Base-by-base conservation (phyloP, 2,329 filamentous ascomycete genomes). In the Alternaria consortialis region DNA sequence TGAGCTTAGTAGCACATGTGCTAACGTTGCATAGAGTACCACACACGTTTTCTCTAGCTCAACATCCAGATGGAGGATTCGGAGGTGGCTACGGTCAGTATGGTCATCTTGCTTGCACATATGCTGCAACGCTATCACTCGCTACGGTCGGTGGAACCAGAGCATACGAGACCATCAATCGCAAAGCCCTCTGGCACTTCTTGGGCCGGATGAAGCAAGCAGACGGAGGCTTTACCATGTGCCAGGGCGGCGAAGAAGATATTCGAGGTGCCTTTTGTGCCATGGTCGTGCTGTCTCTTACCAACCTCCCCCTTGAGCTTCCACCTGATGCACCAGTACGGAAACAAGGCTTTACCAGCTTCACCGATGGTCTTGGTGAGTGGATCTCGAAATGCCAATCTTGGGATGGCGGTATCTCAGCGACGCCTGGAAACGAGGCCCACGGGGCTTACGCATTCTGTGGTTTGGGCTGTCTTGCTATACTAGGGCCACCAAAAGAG, bases 371-470 rank as follows among this genome's bases (percentile, higher is more conserved):
- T 31, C 86, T 98, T 29, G 89, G 88, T 27, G 88, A 93, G 72
- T 97, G 94, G 85, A 85, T 98, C 48, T 87, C 88, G 43, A 84
- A 86, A 80, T 97, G 94, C 90, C 94, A 98, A 85, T 96, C 92
- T 11, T 97, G 91, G 79, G 95, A 99, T 82, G 95, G 95, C 66
- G 95, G 95, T 50, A 93, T 99, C 69, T 94, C 92, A 66, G 91
- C 88, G 57, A 90, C 90, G 65, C 95, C 94, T 53, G 90, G 90
- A 61, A 89, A 91, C 65, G 95, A 99, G 84, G 95, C 94, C 56
- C 95, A 99, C 80, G 95, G 95, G 63, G 95, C 93, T 66, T 99
- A 98, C 81, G 92, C 94, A 27, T 98, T 98, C 80, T 97, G 94
- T 80, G 94, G 92, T 57, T 83, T 99, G 60, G 95, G 91, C 56